Percentiles rank a stretch among this genome's conserved stretches.
Conservation (phyloP, 768 basidiomycete genomes). For the Auricularia cornea region DNA sequence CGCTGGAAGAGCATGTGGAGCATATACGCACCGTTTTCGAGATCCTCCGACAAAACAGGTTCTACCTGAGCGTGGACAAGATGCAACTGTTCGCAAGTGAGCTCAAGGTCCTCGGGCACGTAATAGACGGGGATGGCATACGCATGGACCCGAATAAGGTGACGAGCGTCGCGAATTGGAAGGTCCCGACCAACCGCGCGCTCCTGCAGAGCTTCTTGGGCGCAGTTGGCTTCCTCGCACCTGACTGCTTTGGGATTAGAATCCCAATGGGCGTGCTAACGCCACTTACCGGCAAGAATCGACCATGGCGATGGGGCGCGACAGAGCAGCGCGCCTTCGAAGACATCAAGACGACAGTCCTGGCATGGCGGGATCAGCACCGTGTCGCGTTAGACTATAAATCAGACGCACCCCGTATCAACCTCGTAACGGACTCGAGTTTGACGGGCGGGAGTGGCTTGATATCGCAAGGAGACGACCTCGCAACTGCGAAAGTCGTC, state of each 20-base stretch:
- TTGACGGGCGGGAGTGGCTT: conserved; percentile 23
- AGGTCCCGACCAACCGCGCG: conserved; percentile 20
- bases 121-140: conserved; percentile 20
- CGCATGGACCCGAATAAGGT: conserved; percentile 21
- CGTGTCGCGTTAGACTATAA: conserved; percentile 10
- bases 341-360: conserved; percentile 18
- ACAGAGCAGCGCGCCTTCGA: conserved; percentile 28
- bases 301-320: conserved; percentile 17
- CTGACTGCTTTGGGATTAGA: conserved; percentile 23
- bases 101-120: conserved; percentile 13
- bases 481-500: conserved; percentile 16
- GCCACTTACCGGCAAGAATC: conserved; percentile 9
- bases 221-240: conserved; percentile 28
- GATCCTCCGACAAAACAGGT: conserved; percentile 3
- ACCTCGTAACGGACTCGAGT: conserved; percentile 26
- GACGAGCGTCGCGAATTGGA: conserved; percentile 21
- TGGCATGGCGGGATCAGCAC: conserved; percentile 13
- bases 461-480: conserved; percentile 19
- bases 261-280: conserved; percentile 32
- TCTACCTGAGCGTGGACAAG: conserved; percentile 6
- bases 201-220: conserved; percentile 28
- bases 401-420: conserved; percentile 13
- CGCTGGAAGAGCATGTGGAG: conserved; percentile 5
- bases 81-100: conserved; percentile 2
- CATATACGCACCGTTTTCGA: conserved; percentile 5